phyloP scores from a whole-genome alignment of 768 basidiomycete genomes.

The Fistulinella prunicolor region DNA sequence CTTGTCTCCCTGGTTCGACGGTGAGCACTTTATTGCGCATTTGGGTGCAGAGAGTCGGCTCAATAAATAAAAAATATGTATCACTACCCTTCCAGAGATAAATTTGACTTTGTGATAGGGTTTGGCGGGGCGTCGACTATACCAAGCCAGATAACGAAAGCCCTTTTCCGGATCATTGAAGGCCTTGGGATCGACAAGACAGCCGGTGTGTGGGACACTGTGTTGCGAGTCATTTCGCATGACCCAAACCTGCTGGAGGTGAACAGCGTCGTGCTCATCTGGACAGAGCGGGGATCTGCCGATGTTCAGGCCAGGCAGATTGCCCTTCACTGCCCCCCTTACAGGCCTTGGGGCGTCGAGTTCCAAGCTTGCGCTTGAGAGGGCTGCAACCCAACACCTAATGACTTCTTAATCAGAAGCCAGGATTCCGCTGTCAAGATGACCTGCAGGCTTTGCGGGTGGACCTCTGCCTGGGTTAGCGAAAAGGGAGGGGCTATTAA shows the following conservation, averaged over 20 bases:
- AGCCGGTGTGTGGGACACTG: background rate
- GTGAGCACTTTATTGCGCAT: no score
- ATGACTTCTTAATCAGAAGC: background rate
- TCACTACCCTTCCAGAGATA: no score
- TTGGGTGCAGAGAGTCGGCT: no score
- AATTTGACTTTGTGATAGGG: background rate
- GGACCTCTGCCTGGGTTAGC: background rate
- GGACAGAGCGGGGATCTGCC: background rate
- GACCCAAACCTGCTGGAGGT: background rate
- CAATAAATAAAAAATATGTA: no score
- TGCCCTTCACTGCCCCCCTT: background rate
- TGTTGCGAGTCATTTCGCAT: rapidly evolving
- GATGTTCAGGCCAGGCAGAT: background rate
- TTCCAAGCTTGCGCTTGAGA: background rate
- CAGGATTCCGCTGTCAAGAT: background rate
- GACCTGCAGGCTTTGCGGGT: background rate
- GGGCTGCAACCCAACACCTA: background rate
- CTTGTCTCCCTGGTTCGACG: background rate
- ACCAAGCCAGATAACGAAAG: background rate
- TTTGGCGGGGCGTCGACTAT: background rate
- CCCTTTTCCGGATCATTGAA: background rate
- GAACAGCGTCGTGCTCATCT: background rate
- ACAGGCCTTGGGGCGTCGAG: background rate
- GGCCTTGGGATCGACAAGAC: background rate
- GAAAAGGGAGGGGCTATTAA: background rate